Evolutionary conservation across 1,284 basidiomycete genomes (phyloP).

Genomic region (Cystobasidium sp.): DNA sequence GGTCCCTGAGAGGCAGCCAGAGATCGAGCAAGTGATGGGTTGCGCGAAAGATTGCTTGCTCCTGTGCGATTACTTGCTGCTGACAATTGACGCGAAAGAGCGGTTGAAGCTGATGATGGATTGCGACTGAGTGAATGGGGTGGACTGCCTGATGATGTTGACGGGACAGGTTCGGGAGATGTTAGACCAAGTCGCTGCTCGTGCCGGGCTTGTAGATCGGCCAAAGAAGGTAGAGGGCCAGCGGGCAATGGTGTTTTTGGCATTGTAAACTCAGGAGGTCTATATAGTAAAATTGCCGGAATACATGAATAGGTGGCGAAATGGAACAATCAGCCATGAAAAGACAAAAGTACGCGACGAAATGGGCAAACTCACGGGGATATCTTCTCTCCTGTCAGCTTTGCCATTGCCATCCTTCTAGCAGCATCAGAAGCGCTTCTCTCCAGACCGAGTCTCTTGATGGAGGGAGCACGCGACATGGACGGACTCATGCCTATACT

Average conservation of each 20-base stretch:
- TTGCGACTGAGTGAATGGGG: constrained; percentile 15
- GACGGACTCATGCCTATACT: neutral
- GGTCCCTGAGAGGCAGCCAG: neutral
- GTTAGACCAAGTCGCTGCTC: constrained; percentile 44
- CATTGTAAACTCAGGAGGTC: constrained; percentile 41
- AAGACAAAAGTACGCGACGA: constrained; percentile 1
- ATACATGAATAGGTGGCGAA: constrained; percentile 3
- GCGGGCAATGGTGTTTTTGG: constrained; percentile 27
- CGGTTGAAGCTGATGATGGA: constrained; percentile 9
- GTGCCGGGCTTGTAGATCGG: constrained; percentile 44
- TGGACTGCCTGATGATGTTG: neutral
- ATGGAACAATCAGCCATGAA: neutral
- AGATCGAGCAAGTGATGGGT: constrained; percentile 10
- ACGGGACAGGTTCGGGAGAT: constrained; percentile 21
- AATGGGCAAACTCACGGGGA: constrained; percentile 23
- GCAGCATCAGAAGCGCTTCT: constrained; percentile 50
- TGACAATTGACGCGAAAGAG: constrained; percentile 2
- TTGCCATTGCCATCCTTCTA: constrained; percentile 50
- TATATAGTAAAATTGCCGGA: neutral
- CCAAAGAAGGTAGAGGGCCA: constrained; percentile 46
- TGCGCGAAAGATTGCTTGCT: constrained; percentile 12
- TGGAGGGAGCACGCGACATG: constrained; percentile 16
- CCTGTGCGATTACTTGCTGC: constrained; percentile 25
- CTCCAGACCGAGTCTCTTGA: constrained; percentile 45
- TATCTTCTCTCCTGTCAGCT: constrained; percentile 48